phyloP scores from a whole-genome alignment of 257 asterid species.

The Thymus mandschuricus region DNA sequence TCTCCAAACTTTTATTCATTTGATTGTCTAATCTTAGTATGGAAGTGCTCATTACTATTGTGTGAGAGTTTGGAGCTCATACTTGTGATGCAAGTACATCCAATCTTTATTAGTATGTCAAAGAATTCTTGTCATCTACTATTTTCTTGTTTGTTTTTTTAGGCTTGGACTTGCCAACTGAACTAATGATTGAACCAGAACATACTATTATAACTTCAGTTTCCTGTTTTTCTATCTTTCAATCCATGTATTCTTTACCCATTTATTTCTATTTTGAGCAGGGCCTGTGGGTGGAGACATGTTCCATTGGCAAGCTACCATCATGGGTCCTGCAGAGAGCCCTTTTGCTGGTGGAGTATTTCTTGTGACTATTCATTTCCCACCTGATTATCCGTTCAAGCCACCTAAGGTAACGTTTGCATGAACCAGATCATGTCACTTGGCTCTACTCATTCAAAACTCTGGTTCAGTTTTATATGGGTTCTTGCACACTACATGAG shows the following conservation, averaged over 20 bases:
- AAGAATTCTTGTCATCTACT: no score
- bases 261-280: slow-evolving; percentile 25
- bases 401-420: slow-evolving; percentile 69
- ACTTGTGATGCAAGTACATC: neutral
- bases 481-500: neutral
- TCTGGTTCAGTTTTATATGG: no score
- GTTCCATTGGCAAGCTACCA: slow-evolving; percentile 86
- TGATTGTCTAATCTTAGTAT: neutral
- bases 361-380: slow-evolving; percentile 66
- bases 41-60: no score
- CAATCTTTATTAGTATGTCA: no score
- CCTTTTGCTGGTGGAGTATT: slow-evolving; percentile 84
- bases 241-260: neutral
- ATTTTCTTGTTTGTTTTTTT: no score
- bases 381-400: slow-evolving; percentile 85
- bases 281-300: slow-evolving; percentile 82
- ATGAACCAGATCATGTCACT: neutral
- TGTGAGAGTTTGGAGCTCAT: neutral
- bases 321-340: slow-evolving; percentile 81
- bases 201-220: no score
- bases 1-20: neutral
- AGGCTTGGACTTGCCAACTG: no score
- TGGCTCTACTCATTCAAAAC: no score
- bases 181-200: no score
- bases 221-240: no score